phyloP scores from a whole-genome alignment of 2,329 filamentous ascomycete genomes.

The Arthroderma sp. region DNA sequence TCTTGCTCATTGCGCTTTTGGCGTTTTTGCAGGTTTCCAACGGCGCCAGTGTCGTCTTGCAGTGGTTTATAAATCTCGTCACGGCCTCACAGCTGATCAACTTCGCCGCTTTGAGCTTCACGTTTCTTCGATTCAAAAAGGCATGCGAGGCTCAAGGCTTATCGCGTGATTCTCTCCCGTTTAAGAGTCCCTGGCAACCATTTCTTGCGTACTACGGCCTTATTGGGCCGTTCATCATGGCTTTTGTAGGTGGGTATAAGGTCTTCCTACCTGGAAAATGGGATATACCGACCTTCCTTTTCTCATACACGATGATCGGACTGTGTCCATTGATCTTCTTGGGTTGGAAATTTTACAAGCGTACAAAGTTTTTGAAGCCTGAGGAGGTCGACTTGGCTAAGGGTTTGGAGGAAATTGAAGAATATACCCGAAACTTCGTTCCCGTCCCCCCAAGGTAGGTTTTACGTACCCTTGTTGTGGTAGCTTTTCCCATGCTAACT shows the following conservation, averaged over 20 bases:
- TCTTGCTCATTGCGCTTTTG: conserved; percentile 55
- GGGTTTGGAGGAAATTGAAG: conserved; percentile 53
- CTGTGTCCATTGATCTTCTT: conserved; percentile 57
- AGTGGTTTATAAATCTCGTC: conserved; percentile 37
- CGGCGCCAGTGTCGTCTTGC: conserved; percentile 51
- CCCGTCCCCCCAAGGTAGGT: conserved; percentile 41
- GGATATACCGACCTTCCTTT: conserved; percentile 58
- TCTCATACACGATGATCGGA: conserved; percentile 63
- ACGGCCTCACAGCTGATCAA: conserved; percentile 33
- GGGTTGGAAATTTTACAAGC: conserved; percentile 58
- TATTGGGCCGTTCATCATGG: conserved; percentile 49
- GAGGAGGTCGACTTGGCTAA: conserved; percentile 50
- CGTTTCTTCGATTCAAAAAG: conserved; percentile 35
- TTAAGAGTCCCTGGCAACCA: conserved; percentile 35
- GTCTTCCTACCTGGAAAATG: conserved; percentile 54
- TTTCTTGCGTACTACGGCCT: conserved; percentile 51
- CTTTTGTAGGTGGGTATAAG: conserved; percentile 69
- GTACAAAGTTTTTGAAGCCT: conserved; percentile 44
- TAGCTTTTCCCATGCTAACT: conserved; percentile 1
- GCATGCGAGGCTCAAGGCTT: conserved; percentile 30
- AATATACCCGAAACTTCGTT: conserved; percentile 51
- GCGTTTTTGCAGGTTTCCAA: conserved; percentile 61
- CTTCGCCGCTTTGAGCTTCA: conserved; percentile 33
- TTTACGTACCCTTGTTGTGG: background rate
- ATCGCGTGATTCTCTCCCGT: conserved; percentile 22